A percentile compares a stretch with the other conserved stretches of the same genome.
phyloP scores from a whole-genome alignment of 768 basidiomycete species.

The Tulasnella sp. region DNA sequence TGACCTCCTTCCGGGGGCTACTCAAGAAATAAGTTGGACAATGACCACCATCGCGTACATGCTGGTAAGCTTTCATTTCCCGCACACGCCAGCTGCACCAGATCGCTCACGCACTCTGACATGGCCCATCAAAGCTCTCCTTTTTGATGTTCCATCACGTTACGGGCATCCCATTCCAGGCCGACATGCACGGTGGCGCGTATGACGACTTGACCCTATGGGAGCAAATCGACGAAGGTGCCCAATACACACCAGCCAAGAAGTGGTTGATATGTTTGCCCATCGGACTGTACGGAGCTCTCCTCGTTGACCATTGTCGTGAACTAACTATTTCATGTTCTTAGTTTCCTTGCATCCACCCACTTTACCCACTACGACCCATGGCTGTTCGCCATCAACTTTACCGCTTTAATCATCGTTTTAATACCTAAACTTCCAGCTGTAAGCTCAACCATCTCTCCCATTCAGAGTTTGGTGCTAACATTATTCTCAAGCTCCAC shows the following conservation, averaged over 20 bases:
- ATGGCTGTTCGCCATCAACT: constrained; percentile 86
- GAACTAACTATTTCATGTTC: constrained; percentile 22
- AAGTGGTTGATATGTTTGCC: constrained; percentile 94
- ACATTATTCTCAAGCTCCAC: constrained; percentile 53
- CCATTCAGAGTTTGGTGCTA: constrained; percentile 17
- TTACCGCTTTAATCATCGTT: constrained; percentile 69
- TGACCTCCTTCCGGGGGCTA: constrained; percentile 91
- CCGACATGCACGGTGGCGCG: constrained; percentile 80
- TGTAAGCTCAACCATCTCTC: constrained; percentile 45
- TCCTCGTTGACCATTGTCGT: neutral
- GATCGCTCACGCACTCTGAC: neutral
- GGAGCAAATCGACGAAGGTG: constrained; percentile 99
- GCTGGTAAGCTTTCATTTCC: constrained; percentile 52
- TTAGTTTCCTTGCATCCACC: constrained; percentile 91
- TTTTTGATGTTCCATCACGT: constrained; percentile 99
- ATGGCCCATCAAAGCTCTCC: constrained; percentile 55
- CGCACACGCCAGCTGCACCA: neutral
- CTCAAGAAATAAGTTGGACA: constrained; percentile 93
- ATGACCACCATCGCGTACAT: constrained; percentile 87
- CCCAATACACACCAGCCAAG: constrained; percentile 96
- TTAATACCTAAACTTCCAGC: constrained; percentile 95
- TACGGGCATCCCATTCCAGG: constrained; percentile 93
- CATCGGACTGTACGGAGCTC: constrained; percentile 67
- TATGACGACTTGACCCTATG: constrained; percentile 97
- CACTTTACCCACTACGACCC: constrained; percentile 98